phyloP scores from a whole-genome alignment of 2,329 filamentous ascomycete species.

The Botryotinia narcissicola region DNA sequence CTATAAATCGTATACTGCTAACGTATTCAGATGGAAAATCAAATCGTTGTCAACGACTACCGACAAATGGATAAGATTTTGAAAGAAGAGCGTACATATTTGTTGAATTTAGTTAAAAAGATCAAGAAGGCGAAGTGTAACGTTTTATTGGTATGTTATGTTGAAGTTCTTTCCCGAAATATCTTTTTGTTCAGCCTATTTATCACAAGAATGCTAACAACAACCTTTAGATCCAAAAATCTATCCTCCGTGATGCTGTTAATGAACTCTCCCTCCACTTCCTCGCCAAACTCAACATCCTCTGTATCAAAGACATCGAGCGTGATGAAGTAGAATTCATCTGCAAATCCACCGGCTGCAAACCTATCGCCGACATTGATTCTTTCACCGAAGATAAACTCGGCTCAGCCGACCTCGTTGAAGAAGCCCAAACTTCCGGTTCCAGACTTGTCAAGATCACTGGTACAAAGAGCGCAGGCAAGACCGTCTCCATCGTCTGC shows the following conservation, averaged over 20 bases:
- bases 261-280: constrained; percentile 98
- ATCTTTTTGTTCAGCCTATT: not conserved
- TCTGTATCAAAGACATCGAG: constrained; percentile 96
- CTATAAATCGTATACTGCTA: constrained; percentile 20
- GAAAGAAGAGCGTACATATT: constrained; percentile 97
- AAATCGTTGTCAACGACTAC: constrained; percentile 98
- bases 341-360: constrained; percentile 98
- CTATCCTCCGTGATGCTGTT: constrained; percentile 93
- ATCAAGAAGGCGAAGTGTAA: constrained; percentile 99
- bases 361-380: constrained; percentile 97
- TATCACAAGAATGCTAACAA: not conserved
- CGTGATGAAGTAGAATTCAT: constrained; percentile 98
- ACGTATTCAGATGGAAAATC: constrained; percentile 84
- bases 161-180: not conserved
- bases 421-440: constrained; percentile 84
- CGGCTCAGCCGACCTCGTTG: constrained; percentile 86
- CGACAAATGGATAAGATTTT: constrained; percentile 99
- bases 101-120: constrained; percentile 99
- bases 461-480: constrained; percentile 77
- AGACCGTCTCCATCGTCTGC: constrained; percentile 92
- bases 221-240: constrained; percentile 88
- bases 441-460: constrained; percentile 94
- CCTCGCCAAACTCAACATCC: constrained; percentile 92
- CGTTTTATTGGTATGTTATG: constrained; percentile 47
- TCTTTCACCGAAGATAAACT: constrained; percentile 99